Conservation (phyloP, 441 rosid genomes). For the Gossypium laxum region DNA sequence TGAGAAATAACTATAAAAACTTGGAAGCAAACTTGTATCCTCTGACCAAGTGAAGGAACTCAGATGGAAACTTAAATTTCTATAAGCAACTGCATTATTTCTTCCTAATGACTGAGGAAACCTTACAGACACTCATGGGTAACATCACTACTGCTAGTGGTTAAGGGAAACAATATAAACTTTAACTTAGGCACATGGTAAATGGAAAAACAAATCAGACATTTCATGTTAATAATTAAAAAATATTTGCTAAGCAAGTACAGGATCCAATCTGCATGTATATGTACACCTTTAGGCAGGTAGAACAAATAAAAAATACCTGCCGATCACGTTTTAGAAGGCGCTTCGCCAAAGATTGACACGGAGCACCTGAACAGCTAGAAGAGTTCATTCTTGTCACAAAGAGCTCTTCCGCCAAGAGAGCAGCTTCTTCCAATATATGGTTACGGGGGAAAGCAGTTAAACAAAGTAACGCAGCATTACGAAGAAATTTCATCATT, state of each 20-base stretch:
- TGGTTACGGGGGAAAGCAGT: conserved; percentile 72
- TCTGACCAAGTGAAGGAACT: not conserved
- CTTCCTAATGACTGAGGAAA: not conserved
- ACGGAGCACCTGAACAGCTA: conserved; percentile 50
- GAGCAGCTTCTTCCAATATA: conserved; percentile 69
- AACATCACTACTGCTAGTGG: not conserved
- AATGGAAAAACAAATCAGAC: not conserved
- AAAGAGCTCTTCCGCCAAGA: conserved; percentile 76
- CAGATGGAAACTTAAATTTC: not conserved
- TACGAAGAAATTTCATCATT: conserved; percentile 75
- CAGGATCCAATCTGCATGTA: not conserved
- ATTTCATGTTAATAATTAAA: not conserved
- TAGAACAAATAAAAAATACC: conserved; percentile 33
- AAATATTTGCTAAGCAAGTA: not conserved
- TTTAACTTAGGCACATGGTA: not conserved
- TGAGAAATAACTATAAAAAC: not conserved
- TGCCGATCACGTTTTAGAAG: conserved; percentile 84
- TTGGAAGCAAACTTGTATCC: not conserved
- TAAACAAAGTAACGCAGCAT: conserved; percentile 66
- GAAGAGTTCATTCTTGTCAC: conserved; percentile 46
- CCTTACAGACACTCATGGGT: not conserved
- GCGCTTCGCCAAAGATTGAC: conserved; percentile 71
- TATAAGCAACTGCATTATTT: not conserved
- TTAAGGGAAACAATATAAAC: not conserved
- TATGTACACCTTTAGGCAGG: not conserved